Evolutionary conservation across 1,284 basidiomycete species (phyloP), one percentile per base, ranked within the genome.

Genomic region (Boletellus sp.): DNA sequence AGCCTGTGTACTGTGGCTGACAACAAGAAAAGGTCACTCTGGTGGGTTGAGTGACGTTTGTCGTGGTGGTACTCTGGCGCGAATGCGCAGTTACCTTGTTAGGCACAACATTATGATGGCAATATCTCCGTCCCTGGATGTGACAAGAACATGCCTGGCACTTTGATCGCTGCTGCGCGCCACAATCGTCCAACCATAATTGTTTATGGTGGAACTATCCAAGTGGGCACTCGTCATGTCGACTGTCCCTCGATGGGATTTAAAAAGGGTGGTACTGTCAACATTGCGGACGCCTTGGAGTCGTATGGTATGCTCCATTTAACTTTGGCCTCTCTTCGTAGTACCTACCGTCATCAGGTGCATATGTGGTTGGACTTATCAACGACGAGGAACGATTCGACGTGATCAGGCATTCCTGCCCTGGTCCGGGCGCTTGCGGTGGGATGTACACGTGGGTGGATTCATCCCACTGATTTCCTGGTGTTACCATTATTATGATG

Each of bases 131-230:
- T 89, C 54, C 89, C 86, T 26, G 88, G 86, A 57, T 94, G 91
- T 60, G 92, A 96, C 73, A 96, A 95, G 74, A 94, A 94, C 67
- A 94, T 93, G 91, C 93, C 93, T 15, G 93, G 91, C 21, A 89
- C 86, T 58, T 75, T 94, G 54, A 93, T 94, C 64, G 92, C 92
- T 10, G 89, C 89, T 2, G 85, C 74, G 26, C 82, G 90, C 48
- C 87, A 91, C 71, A 93, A 93, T 64, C 79, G 91, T 5, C 91
- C 91, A 1, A 91, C 90, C 1, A 82, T 94, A 60, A 83, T 93
- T 53, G 79, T 93, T 6, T 93, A 93, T 68, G 91, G 91, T 16
- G 91, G 91, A 16, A 91, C 91, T 3, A 93, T 93, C 50, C 81
- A 85, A 65, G 75, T 86, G 13, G 91, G 91, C 43, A 77, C 74